Percentiles rank a stretch among this genome's conserved stretches.
These are phyloP conservation scores for Plasmodium malariae DNA, from an alignment of 169 alveolate genomes.

Conservation along the genomic window DNA sequence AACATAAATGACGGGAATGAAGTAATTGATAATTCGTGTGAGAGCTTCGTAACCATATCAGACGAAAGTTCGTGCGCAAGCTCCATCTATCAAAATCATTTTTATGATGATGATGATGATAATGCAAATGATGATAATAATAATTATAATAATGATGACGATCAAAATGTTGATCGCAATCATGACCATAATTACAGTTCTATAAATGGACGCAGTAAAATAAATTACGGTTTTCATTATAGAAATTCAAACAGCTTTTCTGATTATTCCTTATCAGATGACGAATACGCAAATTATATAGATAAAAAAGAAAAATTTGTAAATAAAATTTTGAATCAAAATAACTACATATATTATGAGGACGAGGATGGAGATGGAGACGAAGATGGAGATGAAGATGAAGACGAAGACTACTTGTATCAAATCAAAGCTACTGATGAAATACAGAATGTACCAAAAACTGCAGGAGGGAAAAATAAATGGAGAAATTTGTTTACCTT, in stretches of 20 bases:
- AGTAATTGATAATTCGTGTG: constrained; percentile 24
- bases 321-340: constrained; percentile 37
- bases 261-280: constrained; percentile 37
- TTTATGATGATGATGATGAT: constrained; percentile 34
- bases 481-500: constrained; percentile 1
- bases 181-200: constrained; percentile 14
- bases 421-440: neutral
- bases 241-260: constrained; percentile 2
- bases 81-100: constrained; percentile 35
- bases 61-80: constrained; percentile 45
- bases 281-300: constrained; percentile 35
- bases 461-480: neutral
- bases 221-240: neutral
- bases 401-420: constrained; percentile 1
- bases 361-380: neutral
- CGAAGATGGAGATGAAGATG: neutral
- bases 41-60: constrained; percentile 60
- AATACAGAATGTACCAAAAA: neutral
- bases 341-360: constrained; percentile 3
- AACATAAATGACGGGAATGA: neutral
- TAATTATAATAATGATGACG: constrained; percentile 23
- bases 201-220: constrained; percentile 2
- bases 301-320: constrained; percentile 41
- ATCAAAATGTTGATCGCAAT: constrained; percentile 26
- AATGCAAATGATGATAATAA: neutral